Conservation (phyloP, 1,284 basidiomycete genomes). For the Sporisorium iseilematis-ciliati region DNA sequence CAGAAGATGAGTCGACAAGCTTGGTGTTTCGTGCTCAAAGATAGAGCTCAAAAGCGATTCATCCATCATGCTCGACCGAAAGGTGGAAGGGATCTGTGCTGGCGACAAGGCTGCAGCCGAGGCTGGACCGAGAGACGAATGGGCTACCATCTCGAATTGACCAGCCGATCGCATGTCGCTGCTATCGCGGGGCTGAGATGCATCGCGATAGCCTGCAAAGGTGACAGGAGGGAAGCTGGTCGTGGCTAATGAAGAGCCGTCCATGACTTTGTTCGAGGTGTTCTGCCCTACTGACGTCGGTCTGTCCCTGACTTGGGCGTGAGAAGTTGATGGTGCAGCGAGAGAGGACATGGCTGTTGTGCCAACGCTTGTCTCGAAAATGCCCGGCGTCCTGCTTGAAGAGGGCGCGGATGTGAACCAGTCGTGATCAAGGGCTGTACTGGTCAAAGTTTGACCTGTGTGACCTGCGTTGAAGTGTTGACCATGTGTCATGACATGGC, state of each 20-base stretch:
- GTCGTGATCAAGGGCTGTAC: not conserved
- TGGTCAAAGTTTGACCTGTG: not conserved
- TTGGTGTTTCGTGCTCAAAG: constrained; percentile 29
- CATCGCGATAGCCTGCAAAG: not conserved
- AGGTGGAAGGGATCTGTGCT: not conserved
- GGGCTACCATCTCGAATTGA: not conserved
- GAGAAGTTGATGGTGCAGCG: not conserved
- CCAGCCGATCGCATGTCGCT: not conserved
- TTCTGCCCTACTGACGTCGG: not conserved
- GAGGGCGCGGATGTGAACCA: not conserved
- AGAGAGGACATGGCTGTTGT: not conserved
- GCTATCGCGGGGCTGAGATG: not conserved
- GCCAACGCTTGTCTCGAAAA: not conserved
- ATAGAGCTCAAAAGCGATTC: not conserved
- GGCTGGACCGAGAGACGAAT: not conserved
- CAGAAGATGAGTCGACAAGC: constrained; percentile 22
- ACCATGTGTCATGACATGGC: not conserved
- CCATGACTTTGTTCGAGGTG: not conserved
- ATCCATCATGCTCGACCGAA: not conserved
- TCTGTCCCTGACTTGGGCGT: not conserved
- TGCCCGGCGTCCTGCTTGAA: not conserved
- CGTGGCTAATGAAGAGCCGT: not conserved
- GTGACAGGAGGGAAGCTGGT: not conserved
- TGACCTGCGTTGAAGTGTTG: not conserved
- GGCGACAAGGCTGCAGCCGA: constrained; percentile 14